Base-by-base conservation (phyloP, 805 yeast species). In the Dipodascus albidus region DNA sequence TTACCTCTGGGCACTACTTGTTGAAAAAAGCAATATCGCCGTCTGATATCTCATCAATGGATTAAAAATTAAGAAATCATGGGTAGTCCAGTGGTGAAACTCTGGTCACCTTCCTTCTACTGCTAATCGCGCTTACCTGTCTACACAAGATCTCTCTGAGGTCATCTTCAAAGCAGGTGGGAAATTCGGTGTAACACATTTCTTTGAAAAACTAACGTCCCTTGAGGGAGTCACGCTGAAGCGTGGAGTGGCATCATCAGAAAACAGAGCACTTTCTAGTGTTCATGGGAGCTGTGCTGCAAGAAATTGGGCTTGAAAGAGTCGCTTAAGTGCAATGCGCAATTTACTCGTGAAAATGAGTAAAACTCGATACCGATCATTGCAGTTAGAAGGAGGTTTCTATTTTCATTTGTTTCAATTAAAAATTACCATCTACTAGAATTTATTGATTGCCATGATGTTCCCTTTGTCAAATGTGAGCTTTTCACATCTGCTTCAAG, bases 181-280 rank as follows among this genome's bases (percentile, higher is more conserved):
- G 60, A 58, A 58, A 58, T 58, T 58, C 60, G 60, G 60, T 58
- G 60, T 49, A 54, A 47, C 59, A 55, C 60, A 52, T 58, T 58
- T 53, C 56, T 53, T 59, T 48, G 52, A 44, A 47, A 50, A n/a
- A 52, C 58, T 49, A 3, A 2, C 42, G 48, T 51, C 52, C 53
- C 50, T 53, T 52, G 52, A 52, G 54, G 55, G 55, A 22, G 41
- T 52, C 41, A 50, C 55, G 59, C 53, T 58, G 61, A 57, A 57
- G 51, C 59, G 59, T 47, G 49, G 55, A 47, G 59, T 58, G 53
- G 56, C 44, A 53, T 54, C 58, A 58, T 58, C 61, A 58, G 61
- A 58, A 58, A 58, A 51, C 47, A 50, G 44, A 27, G 11, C 53
- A 52, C 53, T 22, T 35, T 15, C 47, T 52, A 3, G 31, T 27